Conservation (phyloP, 495 filamentous ascomycete species). For the Tuber magnatum region DNA sequence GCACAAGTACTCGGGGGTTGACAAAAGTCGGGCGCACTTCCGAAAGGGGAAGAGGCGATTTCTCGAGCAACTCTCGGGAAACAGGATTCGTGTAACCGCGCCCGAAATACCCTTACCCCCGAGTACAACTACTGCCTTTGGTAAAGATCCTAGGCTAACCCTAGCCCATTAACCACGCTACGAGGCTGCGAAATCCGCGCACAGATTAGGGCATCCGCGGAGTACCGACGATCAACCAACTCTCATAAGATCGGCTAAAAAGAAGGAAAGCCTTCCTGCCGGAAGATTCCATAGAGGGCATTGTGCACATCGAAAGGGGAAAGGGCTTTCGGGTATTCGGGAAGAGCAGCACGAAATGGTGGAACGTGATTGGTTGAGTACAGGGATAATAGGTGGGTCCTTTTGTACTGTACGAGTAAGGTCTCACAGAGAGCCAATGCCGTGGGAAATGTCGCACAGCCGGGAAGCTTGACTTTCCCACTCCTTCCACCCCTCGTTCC, state of each 20-base stretch:
- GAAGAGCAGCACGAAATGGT: neutral
- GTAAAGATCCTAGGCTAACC: too few relatives aligned
- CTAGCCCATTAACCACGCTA: too few relatives aligned
- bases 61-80: too few relatives aligned
- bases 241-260: neutral
- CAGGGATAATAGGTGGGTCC: neutral
- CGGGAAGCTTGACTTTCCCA: neutral
- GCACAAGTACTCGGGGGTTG: too few relatives aligned
- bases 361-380: neutral
- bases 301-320: neutral
- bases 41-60: too few relatives aligned
- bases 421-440: neutral
- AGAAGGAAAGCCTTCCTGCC: constrained; percentile 3
- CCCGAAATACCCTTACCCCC: too few relatives aligned
- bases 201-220: neutral
- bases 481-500: neutral
- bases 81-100: too few relatives aligned
- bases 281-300: neutral
- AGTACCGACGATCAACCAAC: neutral
- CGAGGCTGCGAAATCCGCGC: too few relatives aligned
- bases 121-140: too few relatives aligned
- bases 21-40: too few relatives aligned
- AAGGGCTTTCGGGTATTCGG: neutral
- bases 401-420: neutral
- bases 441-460: neutral